Evolutionary conservation across 768 basidiomycete species (phyloP), one percentile per base, ranked within the genome.

Genomic region (Neoboletus brunneissimus): DNA sequence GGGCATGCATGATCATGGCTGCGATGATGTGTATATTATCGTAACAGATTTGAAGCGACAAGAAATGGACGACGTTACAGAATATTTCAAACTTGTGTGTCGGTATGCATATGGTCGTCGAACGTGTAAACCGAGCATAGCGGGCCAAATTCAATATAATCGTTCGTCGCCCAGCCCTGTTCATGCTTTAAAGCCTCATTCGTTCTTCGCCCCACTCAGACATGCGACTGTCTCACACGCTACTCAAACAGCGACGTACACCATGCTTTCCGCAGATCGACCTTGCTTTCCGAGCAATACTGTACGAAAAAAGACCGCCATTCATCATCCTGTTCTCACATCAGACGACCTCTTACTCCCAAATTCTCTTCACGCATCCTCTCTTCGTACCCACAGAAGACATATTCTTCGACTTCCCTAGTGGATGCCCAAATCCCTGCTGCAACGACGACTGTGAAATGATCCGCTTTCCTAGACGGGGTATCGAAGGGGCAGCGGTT

Each of bases 181-280:
- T 49, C 52, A 38, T 47, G 27, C 18, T 44, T 32, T 50, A 32
- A 20, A 54, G 11, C 37, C 54, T 67, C 35, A 59, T 50, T 42
- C 29, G 38, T 32, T 18, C 25, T 53, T 50, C 22, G 9, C 32
- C 45, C 32, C 51, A 18, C 54, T 25, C 53, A 80, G 79, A 90
- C 69, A 87, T 88, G 79, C 84, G 84, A 25, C 72, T 90, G 45
- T 82, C 77, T 55, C 86, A 88, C 64, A 81, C 82, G 11, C 76
- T 90, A 51, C 79, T 83, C 55, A 81, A 82, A 43, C 85, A 88
- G 64, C 81, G 81, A 34, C 81, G 88, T n/a, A 85, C 81, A 6
- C 88, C 88, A 0, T 90, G 88, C 69, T 89, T 90, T 70, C 88
- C 88, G 6, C 88, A 90, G 71, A 87, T 90, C 72, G 88, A 90